phyloP scores from a whole-genome alignment of 2,329 filamentous ascomycete species.

The Ophiostoma ips region DNA sequence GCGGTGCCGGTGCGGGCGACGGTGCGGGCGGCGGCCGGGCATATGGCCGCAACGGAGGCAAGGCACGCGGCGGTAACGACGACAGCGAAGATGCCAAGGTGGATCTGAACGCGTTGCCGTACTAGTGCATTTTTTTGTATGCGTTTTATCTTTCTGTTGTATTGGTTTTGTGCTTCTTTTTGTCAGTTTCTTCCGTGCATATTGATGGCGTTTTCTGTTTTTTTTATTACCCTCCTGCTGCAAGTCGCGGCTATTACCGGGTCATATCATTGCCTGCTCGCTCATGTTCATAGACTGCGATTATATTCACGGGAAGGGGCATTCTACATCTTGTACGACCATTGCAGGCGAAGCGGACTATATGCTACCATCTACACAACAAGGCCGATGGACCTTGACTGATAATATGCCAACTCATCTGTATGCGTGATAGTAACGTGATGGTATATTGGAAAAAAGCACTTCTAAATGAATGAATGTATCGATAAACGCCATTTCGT shows the following conservation, averaged over 20 bases:
- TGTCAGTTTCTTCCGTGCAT: not conserved
- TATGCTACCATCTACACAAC: too few relatives aligned
- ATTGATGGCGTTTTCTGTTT: not conserved
- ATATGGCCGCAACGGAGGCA: not conserved
- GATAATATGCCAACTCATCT: too few relatives aligned
- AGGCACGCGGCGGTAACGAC: not conserved
- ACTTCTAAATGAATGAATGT: too few relatives aligned
- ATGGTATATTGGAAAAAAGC: too few relatives aligned
- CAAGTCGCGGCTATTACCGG: not conserved
- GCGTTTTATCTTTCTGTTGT: not conserved
- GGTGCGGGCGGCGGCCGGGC: conserved; percentile 8
- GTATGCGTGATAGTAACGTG: too few relatives aligned
- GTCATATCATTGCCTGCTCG: not conserved
- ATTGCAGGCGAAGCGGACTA: too few relatives aligned
- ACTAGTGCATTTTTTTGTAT: conserved; percentile 3
- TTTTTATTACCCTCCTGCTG: not conserved
- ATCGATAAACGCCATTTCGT: too few relatives aligned
- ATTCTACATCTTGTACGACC: not conserved
- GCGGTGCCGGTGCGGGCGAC: conserved; percentile 9
- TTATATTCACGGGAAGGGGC: not conserved
- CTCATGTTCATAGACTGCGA: not conserved
- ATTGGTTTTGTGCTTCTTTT: too few relatives aligned
- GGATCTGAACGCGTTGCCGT: conserved; percentile 14
- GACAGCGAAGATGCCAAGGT: conserved; percentile 11
- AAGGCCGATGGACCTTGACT: too few relatives aligned